Percentiles rank a stretch among this genome's conserved stretches.
phyloP scores from a whole-genome alignment of 1,284 basidiomycete species.

The Sparassis latifolia region DNA sequence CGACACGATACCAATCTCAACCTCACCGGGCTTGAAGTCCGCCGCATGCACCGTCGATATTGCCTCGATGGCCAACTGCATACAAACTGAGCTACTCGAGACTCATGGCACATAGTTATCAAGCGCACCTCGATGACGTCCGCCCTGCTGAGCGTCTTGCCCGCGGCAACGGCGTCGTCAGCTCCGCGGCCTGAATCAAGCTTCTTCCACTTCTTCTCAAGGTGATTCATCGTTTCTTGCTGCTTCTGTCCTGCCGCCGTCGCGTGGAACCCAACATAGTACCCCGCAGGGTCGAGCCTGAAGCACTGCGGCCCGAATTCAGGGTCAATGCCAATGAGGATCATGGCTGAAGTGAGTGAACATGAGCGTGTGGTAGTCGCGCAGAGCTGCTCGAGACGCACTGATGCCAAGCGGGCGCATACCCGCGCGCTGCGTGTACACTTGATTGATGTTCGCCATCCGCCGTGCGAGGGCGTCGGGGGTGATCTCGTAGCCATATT shows the following conservation, averaged over 20 bases:
- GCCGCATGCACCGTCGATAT: conserved; percentile 92
- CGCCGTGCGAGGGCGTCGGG: conserved; percentile 92
- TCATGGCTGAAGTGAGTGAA: conserved; percentile 66
- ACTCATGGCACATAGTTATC: neutral
- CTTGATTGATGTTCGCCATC: conserved; percentile 98
- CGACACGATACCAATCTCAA: conserved; percentile 83
- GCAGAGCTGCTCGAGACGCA: conserved; percentile 31
- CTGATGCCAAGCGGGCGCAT: conserved; percentile 97
- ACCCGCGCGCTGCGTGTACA: conserved; percentile 95
- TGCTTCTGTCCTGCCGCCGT: conserved; percentile 97
- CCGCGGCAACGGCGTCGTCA: conserved; percentile 68
- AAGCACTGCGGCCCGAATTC: conserved; percentile 92
- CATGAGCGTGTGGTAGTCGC: neutral
- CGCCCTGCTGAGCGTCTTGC: conserved; percentile 54
- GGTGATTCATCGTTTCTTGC: conserved; percentile 96
- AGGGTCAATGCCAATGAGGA: conserved; percentile 89
- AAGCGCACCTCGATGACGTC: conserved; percentile 77
- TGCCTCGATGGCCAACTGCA: conserved; percentile 88
- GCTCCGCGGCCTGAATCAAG: conserved; percentile 69
- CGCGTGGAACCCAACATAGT: conserved; percentile 97
- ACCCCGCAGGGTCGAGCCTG: conserved; percentile 98
- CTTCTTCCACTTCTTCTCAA: conserved; percentile 99
- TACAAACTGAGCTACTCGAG: neutral
- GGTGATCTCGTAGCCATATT: conserved; percentile 97
- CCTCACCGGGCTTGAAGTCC: conserved; percentile 89